These are phyloP conservation scores for Colletotrichum limetticola DNA, from an alignment of 2,329 filamentous ascomycete species.

Conservation along the genomic window DNA sequence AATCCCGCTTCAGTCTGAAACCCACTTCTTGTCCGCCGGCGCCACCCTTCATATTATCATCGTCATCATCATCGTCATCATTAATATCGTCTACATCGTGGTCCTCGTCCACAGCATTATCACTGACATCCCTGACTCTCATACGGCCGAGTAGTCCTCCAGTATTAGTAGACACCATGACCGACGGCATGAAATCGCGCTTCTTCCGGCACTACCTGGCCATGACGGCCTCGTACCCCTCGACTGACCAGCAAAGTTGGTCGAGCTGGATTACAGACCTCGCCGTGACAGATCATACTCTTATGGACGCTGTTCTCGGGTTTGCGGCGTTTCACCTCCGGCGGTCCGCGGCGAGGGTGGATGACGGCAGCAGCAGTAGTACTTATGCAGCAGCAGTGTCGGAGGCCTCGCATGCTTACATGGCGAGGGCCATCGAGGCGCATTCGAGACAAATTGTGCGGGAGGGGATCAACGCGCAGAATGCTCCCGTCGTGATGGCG, in stretches of 20 bases:
- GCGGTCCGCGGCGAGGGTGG: no score
- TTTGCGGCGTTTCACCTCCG: background rate
- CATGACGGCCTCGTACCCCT: background rate
- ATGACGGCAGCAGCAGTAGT: background rate
- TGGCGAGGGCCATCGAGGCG: background rate
- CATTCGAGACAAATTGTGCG: background rate
- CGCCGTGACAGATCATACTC: background rate
- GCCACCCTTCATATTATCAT: background rate
- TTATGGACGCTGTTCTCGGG: background rate
- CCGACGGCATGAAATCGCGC: background rate
- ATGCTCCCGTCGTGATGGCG: background rate
- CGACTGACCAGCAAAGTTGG: background rate
- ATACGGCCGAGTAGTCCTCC: background rate
- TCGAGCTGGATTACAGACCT: background rate
- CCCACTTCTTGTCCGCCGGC: no score
- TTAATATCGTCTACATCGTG: background rate
- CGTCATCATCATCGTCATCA: background rate
- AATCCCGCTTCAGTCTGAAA: background rate
- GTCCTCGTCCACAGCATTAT: background rate
- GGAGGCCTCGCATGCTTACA: background rate
- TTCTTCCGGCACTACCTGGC: background rate
- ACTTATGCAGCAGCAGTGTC: background rate
- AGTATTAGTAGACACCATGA: background rate
- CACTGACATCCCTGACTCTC: background rate
- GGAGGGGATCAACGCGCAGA: background rate